phyloP scores from a whole-genome alignment of 768 basidiomycete genomes.

The Agaricus bisporus region DNA sequence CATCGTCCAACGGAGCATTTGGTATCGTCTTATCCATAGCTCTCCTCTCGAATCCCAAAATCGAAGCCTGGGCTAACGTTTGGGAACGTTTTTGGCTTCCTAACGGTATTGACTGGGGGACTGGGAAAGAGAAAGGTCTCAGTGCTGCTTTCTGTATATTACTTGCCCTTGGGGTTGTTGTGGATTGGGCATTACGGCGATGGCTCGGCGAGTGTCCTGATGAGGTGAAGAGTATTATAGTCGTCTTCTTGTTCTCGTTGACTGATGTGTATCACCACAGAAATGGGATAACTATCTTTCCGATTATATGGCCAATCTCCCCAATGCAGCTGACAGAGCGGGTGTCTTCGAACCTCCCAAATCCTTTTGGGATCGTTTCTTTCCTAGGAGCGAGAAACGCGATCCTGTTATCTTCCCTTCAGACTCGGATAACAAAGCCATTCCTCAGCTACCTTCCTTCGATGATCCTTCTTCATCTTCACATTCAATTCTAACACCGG shows the following conservation, averaged over 20 bases:
- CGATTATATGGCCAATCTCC: constrained; percentile 48
- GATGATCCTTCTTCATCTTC: neutral
- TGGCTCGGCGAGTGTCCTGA: constrained; percentile 66
- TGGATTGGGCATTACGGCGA: constrained; percentile 50
- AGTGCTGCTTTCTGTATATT: constrained; percentile 53
- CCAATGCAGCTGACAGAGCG: constrained; percentile 46
- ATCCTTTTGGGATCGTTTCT: constrained; percentile 48
- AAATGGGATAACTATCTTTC: constrained; percentile 69
- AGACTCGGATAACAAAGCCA: constrained; percentile 3
- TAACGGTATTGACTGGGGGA: constrained; percentile 43
- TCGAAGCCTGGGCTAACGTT: constrained; percentile 47
- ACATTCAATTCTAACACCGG: neutral
- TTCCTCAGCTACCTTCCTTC: neutral
- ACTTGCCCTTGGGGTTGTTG: constrained; percentile 35
- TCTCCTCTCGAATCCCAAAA: constrained; percentile 38
- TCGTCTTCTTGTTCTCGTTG: neutral
- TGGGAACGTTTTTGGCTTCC: constrained; percentile 59
- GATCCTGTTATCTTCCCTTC: constrained; percentile 12
- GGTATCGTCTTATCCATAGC: constrained; percentile 49
- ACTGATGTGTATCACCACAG: constrained; percentile 22
- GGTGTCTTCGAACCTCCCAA: constrained; percentile 51
- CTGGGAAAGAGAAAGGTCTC: constrained; percentile 48
- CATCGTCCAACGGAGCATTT: constrained; percentile 51
- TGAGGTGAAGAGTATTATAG: constrained; percentile 34
- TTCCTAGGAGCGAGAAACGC: constrained; percentile 20